Evolutionary conservation across 2,329 filamentous ascomycete genomes (phyloP), one percentile per base, ranked within the genome.

Genomic region (Talaromyces sp.): DNA sequence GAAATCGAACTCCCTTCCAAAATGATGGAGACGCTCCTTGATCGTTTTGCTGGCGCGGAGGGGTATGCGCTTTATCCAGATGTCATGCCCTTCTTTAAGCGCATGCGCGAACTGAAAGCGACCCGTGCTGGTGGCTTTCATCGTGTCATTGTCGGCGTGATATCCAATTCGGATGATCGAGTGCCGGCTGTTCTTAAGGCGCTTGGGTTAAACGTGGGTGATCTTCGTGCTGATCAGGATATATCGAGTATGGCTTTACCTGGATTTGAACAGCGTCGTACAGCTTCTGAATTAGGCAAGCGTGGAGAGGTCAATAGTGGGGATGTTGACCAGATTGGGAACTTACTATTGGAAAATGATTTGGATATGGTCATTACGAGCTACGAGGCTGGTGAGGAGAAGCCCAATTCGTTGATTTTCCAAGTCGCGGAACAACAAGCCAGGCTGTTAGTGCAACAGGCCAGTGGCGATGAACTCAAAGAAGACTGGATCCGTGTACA

Each of bases 81-180:
- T 58, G 75, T 72, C 3, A 47, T 33, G 10, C 64, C 64, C 0
- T 76, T 77, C 47, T 70, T 78, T 33, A 50, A 56, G 4, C 57
- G 62, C 14, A 58, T 77, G 58, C 60, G 62, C 11, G 44, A 58
- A 10, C 27, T 63, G 37, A 30, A 24, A 29, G 44, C 22, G 10
- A 50, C 24, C 42, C 32, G 19, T 30, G 48, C 56, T 16, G 3
- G 19, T 16, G 39, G 17, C 6, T 74, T 74, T 48, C 66, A 73
- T n/a, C 61, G 65, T 6, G 55, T 78, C 2, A 30, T 76, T 19
- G 59, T 77, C 1, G 76, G 76, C 0, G 68, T 78, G 5, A 54
- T 79, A 37, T 77, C 76, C 3, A 79, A 79, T 53, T 77, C 76
- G 10, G 76, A 79, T 60, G 75, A 77, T 51, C 68, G 76, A 2